Base-by-base conservation (phyloP, 352 stramenopile species). In the Globisporangium paddicum region DNA sequence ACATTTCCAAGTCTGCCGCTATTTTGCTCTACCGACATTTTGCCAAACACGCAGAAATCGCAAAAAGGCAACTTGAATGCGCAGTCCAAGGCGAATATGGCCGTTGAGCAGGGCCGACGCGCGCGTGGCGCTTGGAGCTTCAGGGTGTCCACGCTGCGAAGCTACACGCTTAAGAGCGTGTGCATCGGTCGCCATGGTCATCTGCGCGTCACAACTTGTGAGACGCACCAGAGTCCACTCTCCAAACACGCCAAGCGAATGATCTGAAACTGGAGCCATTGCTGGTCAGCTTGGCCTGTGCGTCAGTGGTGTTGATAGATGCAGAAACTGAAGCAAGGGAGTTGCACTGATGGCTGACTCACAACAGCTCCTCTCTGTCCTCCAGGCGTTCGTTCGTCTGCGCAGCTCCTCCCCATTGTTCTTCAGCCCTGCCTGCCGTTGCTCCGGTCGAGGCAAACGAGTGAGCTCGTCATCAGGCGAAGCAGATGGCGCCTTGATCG, bases 1-100 rank as follows among this genome's bases (percentile, higher is more conserved):
- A 37, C 25, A 23, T 25, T 7, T 14, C 13, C 25, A 32, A 14
- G 9, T 37, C 25, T 37, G 30, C 45, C 45, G 45, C 18, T 25
- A 16, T 37, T 13, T 28, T 51, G 18, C 40, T 58, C 5, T 49
- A 50, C 52, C 52, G 51, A 58, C 51, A 58, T 50, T 52, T 42
- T 37, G 45, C 45, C 45, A 37, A 52, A 52, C 45, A 52, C 45
- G 45, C 45, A n/a, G 19, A 52, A 16, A 16, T n/a, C n/a, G 37
- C 8, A 25, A 25, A 51, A 51, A 35, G 35, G 25, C 16, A 30
- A n/a, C 45, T 23, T 37, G 25, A n/a, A 52, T 37, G n/a, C 45
- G 34, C 32, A 21, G n/a, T 18, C 23, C 45, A 51, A 23, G 45
- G 23, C 21, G n/a, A 9, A 32, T 21, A 35, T 35, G 28, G 25